phyloP scores from a whole-genome alignment of 805 yeast genomes.

The Zygosaccharomyces kombuchaensis region DNA sequence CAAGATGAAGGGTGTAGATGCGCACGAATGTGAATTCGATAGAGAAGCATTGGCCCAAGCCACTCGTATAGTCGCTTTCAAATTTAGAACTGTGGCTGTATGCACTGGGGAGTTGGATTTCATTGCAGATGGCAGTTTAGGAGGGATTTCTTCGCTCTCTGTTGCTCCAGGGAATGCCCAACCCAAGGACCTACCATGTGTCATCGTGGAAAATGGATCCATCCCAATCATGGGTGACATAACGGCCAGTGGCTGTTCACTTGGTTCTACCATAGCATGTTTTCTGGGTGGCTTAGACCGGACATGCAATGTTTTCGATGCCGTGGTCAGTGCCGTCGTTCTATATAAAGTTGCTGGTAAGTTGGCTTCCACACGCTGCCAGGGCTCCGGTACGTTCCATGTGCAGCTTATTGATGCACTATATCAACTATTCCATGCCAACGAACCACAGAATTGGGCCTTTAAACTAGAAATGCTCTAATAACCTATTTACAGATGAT shows the following conservation, averaged over 20 bases:
- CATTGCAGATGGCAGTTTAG: slow-evolving; percentile 43
- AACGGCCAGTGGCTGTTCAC: slow-evolving; percentile 81
- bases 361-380: slow-evolving; percentile 40
- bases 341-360: slow-evolving; percentile 61
- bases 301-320: slow-evolving; percentile 36
- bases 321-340: slow-evolving; percentile 51
- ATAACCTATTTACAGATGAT: slow-evolving; percentile 16
- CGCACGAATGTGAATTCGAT: slow-evolving; percentile 26
- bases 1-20: slow-evolving; percentile 73
- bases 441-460: slow-evolving; percentile 28
- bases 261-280: slow-evolving; percentile 68
- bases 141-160: slow-evolving; percentile 22
- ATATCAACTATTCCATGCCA: slow-evolving; percentile 23
- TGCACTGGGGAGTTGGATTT: slow-evolving; percentile 62
- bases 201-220: slow-evolving; percentile 49
- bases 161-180: slow-evolving; percentile 16
- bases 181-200: slow-evolving; percentile 27
- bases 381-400: slow-evolving; percentile 37
- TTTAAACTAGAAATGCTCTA: slow-evolving; percentile 13
- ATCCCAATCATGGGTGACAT: slow-evolving; percentile 57
- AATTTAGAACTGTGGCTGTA: slow-evolving; percentile 57
- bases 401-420: slow-evolving; percentile 31
- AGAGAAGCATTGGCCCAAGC: slow-evolving; percentile 35
- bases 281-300: slow-evolving; percentile 45
- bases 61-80: slow-evolving; percentile 47